Conservation (phyloP, 2,329 filamentous ascomycete genomes). For the Exophiala mesophila region DNA sequence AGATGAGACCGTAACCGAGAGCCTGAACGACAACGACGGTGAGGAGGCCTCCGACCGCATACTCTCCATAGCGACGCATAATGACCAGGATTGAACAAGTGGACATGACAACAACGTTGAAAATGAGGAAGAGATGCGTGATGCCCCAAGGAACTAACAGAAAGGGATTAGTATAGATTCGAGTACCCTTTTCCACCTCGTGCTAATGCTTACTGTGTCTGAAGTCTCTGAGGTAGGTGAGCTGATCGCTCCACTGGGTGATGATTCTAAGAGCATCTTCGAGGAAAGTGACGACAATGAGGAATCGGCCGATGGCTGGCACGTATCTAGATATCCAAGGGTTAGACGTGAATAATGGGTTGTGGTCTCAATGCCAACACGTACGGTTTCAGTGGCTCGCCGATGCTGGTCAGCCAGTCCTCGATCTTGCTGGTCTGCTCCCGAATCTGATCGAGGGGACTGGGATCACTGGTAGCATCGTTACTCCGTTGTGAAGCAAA, state of each 20-base stretch:
- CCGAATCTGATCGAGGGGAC: slow-evolving; percentile 80
- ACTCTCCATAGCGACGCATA: slow-evolving; percentile 84
- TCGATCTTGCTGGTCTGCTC: slow-evolving; percentile 98
- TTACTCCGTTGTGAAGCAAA: slow-evolving; percentile 59
- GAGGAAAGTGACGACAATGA: slow-evolving; percentile 97
- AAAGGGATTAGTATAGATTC: slow-evolving; percentile 17
- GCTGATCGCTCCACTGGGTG: slow-evolving; percentile 95
- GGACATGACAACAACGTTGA: slow-evolving; percentile 86
- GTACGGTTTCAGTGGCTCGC: slow-evolving; percentile 93
- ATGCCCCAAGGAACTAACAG: slow-evolving; percentile 73
- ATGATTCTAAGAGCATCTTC: slow-evolving; percentile 94
- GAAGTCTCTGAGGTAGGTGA: slow-evolving; percentile 88
- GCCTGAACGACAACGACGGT: slow-evolving; percentile 89
- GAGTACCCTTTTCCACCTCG: slow-evolving; percentile 1
- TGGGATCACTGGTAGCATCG: slow-evolving; percentile 63
- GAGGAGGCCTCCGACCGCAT: slow-evolving; percentile 84
- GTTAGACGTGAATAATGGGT: no score
- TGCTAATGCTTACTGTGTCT: slow-evolving; percentile 18
- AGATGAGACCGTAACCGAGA: slow-evolving; percentile 93
- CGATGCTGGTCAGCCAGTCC: slow-evolving; percentile 78
- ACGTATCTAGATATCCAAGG: slow-evolving; percentile 77
- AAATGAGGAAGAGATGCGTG: slow-evolving; percentile 86
- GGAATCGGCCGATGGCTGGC: slow-evolving; percentile 89
- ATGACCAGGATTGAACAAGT: slow-evolving; percentile 82
- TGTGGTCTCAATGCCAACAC: slow-evolving; percentile 40